Evolutionary conservation across 345 rosid species (phyloP), one percentile per base, ranked within the genome.

Genomic region (Moringa oleifera): DNA sequence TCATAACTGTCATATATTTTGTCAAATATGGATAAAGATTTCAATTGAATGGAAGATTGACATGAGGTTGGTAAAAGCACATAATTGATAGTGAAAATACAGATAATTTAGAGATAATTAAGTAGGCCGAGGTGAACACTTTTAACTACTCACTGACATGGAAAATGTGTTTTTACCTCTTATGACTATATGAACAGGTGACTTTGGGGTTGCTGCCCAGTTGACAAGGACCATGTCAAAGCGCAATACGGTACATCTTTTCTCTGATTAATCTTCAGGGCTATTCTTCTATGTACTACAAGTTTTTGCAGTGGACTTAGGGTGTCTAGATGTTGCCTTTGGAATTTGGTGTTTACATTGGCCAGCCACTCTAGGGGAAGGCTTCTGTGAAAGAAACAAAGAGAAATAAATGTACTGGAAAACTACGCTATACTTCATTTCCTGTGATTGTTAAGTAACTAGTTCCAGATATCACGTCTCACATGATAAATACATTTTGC

Each of bases 161-260:
- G 12, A n/a, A n/a, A n/a, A n/a, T n/a, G n/a, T n/a, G n/a, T n/a
- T 28, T 28, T 28, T 28, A 5, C 47, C 17, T 11, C 47, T 41
- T 15, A 41, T 41, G 47, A 41, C 47, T 5, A 9, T 41, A 15
- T 41, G 47, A 15, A 41, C 86, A 94, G 99, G 97, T 75, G 99
- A 94, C 79, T 94, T 94, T 85, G 99, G 99, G 65, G 99, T 94
- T 74, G 99, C 99, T 17, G 97, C 97, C 10, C 99, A 94, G 69
- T 96, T 94, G 69, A 94, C 99, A 7, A 81, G 99, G 74, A 94
- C 99, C 67, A 94, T 94, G 99, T 94, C 99, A 25, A 94, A 94
- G 78, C 89, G 96, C 66, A 94, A 94, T 71, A 94, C 99, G 71
- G 98, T 93, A 84, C 46, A 31, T 53, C 24, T 54, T 28, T 59